A percentile compares a stretch with the other conserved stretches of the same genome.
phyloP scores from a whole-genome alignment of 2,329 filamentous ascomycete species.

The Talaromyces sp. region DNA sequence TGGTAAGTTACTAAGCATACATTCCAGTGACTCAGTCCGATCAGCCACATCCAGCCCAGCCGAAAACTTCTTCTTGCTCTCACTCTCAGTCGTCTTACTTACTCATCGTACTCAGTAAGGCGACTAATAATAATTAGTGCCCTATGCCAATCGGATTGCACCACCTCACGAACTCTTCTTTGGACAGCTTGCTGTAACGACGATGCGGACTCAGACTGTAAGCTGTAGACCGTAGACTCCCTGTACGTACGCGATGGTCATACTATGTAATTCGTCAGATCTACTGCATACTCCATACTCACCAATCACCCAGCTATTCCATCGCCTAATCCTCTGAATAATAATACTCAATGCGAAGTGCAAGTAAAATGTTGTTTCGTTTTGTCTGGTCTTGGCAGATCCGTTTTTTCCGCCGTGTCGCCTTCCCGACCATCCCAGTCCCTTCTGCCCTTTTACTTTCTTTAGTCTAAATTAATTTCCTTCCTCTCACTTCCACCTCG shows the following conservation, averaged over 20 bases:
- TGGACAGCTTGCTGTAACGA: not conserved
- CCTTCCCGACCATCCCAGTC: conserved; percentile 25
- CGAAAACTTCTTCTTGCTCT: not conserved
- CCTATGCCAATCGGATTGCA: conserved; percentile 7
- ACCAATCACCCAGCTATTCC: not conserved
- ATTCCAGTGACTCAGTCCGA: not conserved
- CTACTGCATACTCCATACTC: not conserved
- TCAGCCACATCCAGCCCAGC: conserved; percentile 6
- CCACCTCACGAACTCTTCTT: conserved; percentile 1
- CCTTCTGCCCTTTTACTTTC: conserved; percentile 1
- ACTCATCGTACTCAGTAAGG: not conserved
- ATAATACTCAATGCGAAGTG: not conserved
- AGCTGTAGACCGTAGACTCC: not conserved
- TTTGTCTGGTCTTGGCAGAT: conserved; percentile 15
- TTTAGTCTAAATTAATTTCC: conserved; percentile 12
- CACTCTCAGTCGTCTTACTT: no score
- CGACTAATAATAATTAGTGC: no score
- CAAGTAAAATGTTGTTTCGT: not conserved
- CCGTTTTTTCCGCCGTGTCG: conserved; percentile 17
- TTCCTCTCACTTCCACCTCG: conserved; percentile 11
- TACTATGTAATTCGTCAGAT: not conserved
- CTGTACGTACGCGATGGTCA: not conserved
- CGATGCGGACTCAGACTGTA: no score
- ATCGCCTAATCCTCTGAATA: not conserved
- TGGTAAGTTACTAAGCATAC: not conserved